phyloP scores from a whole-genome alignment of 106 monocot species.

The Dioscorea zingiberensis region DNA sequence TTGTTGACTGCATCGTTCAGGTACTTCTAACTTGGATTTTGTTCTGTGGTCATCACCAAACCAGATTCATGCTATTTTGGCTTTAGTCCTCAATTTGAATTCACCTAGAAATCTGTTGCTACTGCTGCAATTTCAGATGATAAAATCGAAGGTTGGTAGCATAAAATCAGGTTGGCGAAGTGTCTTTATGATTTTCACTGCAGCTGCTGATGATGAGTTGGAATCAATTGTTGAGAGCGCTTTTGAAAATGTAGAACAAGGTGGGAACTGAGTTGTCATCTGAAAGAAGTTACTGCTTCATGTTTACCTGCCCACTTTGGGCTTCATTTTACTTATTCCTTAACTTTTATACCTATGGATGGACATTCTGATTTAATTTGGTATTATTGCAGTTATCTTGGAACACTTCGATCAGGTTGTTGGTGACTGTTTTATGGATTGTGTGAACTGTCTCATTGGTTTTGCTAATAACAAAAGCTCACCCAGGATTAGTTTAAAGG shows the following conservation, averaged over 20 bases:
- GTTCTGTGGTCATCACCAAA: not conserved
- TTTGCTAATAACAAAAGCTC: slow-evolving; percentile 95
- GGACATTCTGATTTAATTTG: too few species aligned
- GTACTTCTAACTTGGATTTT: slow-evolving; percentile 15
- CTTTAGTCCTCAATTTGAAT: too few species aligned
- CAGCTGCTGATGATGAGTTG: slow-evolving; percentile 82
- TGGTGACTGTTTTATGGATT: slow-evolving; percentile 99
- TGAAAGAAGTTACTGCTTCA: too few species aligned
- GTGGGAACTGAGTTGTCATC: slow-evolving; percentile 14
- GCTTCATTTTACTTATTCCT: too few species aligned
- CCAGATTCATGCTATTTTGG: too few species aligned
- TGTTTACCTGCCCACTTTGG: too few species aligned
- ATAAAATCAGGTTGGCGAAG: slow-evolving; percentile 99
- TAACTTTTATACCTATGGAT: too few species aligned
- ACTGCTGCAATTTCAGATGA: slow-evolving; percentile 51
- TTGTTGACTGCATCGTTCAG: slow-evolving; percentile 99
- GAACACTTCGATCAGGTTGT: slow-evolving; percentile 99
- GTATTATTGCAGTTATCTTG: slow-evolving; percentile 66
- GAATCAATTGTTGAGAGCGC: slow-evolving; percentile 92
- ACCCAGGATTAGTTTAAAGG: slow-evolving; percentile 87
- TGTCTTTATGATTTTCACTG: slow-evolving; percentile 99
- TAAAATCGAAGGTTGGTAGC: slow-evolving; percentile 88
- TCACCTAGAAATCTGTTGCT: slow-evolving; percentile 1
- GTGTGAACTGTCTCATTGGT: slow-evolving; percentile 95
- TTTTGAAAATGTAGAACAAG: slow-evolving; percentile 99